Conservation (phyloP, 345 rosid species). For the Turritis glabra region DNA sequence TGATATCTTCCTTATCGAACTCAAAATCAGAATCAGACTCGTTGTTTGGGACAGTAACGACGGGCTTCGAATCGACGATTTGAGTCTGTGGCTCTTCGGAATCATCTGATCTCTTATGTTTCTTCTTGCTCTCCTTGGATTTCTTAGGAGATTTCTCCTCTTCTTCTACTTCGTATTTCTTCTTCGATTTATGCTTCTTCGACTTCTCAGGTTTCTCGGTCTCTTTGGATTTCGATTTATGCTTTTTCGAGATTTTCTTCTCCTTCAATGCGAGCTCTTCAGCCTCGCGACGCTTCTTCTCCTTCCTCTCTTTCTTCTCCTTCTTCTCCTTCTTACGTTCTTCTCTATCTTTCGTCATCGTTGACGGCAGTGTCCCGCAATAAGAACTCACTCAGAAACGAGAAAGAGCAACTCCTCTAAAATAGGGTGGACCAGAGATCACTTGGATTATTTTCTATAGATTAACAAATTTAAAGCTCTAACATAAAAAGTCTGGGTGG, state of each 20-base stretch:
- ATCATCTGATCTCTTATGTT: conserved; percentile 30
- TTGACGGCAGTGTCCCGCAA: conserved; percentile 29
- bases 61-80: conserved; percentile 6
- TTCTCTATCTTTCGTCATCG: conserved; percentile 38
- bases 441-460: neutral
- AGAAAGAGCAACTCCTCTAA: neutral
- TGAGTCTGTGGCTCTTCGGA: conserved; percentile 26
- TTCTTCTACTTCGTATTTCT: conserved; percentile 1
- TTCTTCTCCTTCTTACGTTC: conserved; percentile 28
- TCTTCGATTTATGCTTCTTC: conserved; percentile 31
- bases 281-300: conserved; percentile 30
- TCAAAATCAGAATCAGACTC: conserved; percentile 43
- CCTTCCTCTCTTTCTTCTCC: conserved; percentile 21
- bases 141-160: conserved; percentile 30
- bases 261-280: conserved; percentile 27
- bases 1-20: conserved; percentile 33
- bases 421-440: neutral
- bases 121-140: conserved; percentile 33
- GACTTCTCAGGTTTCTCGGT: conserved; percentile 26
- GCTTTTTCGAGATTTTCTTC: conserved; percentile 39
- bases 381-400: neutral
- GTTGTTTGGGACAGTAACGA: conserved; percentile 12
- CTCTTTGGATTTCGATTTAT: conserved; percentile 30
- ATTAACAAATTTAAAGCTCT: rapidly evolving
- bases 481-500: conserved; percentile 36